Percentiles rank a stretch among this genome's conserved stretches.
Conservation (phyloP, 768 basidiomycete genomes). For the Trametes cubensis region DNA sequence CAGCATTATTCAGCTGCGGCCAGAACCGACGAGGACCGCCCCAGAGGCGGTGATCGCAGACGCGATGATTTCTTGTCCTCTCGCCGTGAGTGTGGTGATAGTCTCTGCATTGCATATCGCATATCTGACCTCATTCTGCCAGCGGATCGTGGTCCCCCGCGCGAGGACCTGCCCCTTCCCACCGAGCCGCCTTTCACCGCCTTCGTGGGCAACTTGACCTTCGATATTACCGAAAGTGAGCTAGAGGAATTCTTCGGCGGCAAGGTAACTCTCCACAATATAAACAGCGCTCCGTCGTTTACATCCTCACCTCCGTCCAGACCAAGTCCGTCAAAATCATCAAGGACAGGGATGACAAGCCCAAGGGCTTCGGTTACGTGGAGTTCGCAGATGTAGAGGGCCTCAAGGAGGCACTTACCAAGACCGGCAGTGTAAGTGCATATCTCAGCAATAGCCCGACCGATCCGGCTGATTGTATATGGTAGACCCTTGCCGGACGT, state of each 20-base stretch:
- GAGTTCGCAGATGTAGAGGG: conserved; percentile 90
- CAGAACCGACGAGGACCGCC: conserved; percentile 66
- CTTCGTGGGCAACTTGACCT: conserved; percentile 95
- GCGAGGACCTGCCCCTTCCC: conserved; percentile 96
- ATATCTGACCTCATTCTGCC: conserved; percentile 18
- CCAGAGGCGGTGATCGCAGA: conserved; percentile 50
- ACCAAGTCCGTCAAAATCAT: conserved; percentile 90
- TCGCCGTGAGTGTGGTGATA: conserved; percentile 52
- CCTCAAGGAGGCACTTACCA: conserved; percentile 80
- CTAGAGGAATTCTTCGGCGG: conserved; percentile 79
- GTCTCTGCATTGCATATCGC: conserved; percentile 14
- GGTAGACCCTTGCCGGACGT: conserved; percentile 72
- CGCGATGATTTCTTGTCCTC: conserved; percentile 67
- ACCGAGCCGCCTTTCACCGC: conserved; percentile 93
- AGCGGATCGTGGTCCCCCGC: conserved; percentile 67
- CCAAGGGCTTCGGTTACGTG: conserved; percentile 97
- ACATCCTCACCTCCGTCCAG: conserved; percentile 38
- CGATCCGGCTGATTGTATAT: conserved; percentile 8
- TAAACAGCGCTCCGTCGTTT: neutral
- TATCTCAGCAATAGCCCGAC: neutral
- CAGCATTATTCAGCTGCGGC: conserved; percentile 52
- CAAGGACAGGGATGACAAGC: conserved; percentile 88
- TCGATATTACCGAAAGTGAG: conserved; percentile 86
- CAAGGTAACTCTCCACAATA: conserved; percentile 43
- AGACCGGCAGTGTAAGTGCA: conserved; percentile 65